Evolutionary conservation across 345 rosid species (phyloP), one percentile per base, ranked within the genome.

Genomic region (Tarenaya hassleriana): DNA sequence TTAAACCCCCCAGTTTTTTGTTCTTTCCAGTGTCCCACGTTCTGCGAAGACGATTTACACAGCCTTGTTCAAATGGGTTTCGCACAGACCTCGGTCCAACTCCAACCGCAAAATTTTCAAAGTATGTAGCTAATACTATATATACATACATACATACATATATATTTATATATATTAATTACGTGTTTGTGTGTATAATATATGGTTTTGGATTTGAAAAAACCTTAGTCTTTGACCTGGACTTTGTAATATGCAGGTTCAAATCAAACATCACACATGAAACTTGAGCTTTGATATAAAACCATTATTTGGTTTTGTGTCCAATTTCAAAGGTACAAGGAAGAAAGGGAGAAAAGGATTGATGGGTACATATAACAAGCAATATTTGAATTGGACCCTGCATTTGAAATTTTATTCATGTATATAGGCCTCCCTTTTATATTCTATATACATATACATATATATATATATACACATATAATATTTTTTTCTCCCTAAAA

Each of bases 11-110:
- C 31, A 0, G n/a, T 7, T 24, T 34, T 38, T 7, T 29, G 44
- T 58, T 42, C n/a, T n/a, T n/a, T n/a, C n/a, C 72, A 87, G 89
- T 70, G 54, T 43, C 71, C 68, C 64, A 62, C 69, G 43, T 80
- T 80, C 58, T 64, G 76, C 21, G 88, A 77, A 47, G 94, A 79
- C 59, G 95, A 92, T 56, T 68, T 92, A 52, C 95, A 81, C 47
- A 76, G 77, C 58, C 56, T 92, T 47, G 86, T 88, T 50, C 84
- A 79, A 34, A 79, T 88, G 94, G 95, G 96, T 29, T 81, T 75
- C 33, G 68, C 60, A 12, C 87, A 78, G n/a, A n/a, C n/a, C n/a
- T n/a, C n/a, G n/a, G n/a, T n/a, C n/a, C n/a, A n/a, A n/a, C n/a
- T n/a, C n/a, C n/a, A n/a, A n/a, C 24, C 65, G 12, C 72, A 45